Evolutionary conservation across 305 asterid genomes (phyloP).

Genomic region (Solanum aculeatissimum): DNA sequence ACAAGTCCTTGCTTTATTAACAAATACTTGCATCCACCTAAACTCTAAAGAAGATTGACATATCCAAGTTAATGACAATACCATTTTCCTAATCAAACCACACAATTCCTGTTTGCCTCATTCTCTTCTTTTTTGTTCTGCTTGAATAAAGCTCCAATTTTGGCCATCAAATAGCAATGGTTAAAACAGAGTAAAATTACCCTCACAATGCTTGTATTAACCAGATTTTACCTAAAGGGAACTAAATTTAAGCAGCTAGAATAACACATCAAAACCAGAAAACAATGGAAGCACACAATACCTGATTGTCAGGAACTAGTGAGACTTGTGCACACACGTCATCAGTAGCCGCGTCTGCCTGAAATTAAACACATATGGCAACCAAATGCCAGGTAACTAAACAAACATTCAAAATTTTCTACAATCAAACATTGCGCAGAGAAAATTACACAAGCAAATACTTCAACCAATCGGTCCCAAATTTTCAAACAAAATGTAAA

Average conservation of each 20-base stretch:
- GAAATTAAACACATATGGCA: neutral
- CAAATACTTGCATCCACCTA: neutral
- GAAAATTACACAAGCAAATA: neutral
- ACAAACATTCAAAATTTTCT: neutral
- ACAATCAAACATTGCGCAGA: neutral
- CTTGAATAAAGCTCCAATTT: neutral
- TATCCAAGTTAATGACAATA: neutral
- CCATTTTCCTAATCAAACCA: neutral
- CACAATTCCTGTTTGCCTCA: neutral
- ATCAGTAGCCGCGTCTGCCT: constrained; percentile 82
- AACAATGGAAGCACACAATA: constrained; percentile 6
- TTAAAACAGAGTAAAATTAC: neutral
- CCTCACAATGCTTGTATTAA: neutral
- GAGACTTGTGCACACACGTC: constrained; percentile 91
- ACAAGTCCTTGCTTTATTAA: neutral
- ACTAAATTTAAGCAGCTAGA: neutral
- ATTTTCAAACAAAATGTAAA: neutral
- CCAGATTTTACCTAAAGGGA: neutral
- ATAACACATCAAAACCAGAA: neutral
- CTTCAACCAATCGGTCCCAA: neutral
- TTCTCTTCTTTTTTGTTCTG: neutral
- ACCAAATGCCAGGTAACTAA: neutral
- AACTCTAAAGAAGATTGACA: neutral
- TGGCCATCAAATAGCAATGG: neutral
- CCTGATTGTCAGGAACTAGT: constrained; percentile 73